These are phyloP conservation scores for Melastoma candidum DNA, from an alignment of 441 rosid genomes.

Conservation along the genomic window DNA sequence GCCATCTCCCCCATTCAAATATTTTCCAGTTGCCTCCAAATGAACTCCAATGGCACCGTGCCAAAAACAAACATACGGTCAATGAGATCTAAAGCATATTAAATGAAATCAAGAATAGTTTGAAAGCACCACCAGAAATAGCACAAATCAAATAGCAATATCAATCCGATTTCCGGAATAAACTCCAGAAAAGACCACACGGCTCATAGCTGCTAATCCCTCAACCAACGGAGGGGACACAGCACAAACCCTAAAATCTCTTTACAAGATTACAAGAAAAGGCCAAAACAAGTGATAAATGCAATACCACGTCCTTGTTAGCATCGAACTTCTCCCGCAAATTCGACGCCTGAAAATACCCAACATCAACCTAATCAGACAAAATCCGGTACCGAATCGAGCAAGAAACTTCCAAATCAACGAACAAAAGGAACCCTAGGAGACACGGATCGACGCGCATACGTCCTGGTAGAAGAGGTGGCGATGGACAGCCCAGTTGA, in stretches of 20 bases:
- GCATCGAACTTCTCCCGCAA: conserved; percentile 78
- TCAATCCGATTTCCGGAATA: background rate
- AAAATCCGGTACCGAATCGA: background rate
- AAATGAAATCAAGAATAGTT: too few species aligned
- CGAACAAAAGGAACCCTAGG: background rate
- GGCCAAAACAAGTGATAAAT: too few species aligned
- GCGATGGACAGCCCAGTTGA: conserved; percentile 98
- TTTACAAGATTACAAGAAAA: too few species aligned
- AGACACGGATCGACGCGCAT: conserved; percentile 5
- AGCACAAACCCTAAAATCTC: background rate
- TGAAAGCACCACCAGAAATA: too few species aligned
- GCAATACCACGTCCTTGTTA: conserved; percentile 65
- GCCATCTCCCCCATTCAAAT: too few species aligned
- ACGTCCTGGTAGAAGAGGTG: conserved; percentile 84
- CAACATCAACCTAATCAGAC: background rate
- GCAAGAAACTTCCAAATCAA: background rate
- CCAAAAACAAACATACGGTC: too few species aligned
- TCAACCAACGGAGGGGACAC: background rate
- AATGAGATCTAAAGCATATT: too few species aligned
- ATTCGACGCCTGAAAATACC: conserved; percentile 48
- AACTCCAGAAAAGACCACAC: conserved; percentile 8
- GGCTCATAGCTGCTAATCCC: conserved; percentile 2
- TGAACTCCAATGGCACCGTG: too few species aligned
- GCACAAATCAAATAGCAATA: too few species aligned
- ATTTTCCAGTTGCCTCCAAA: too few species aligned